Evolutionary conservation across 495 filamentous ascomycete genomes (phyloP).

Genomic region (Penicillium subrubescens): DNA sequence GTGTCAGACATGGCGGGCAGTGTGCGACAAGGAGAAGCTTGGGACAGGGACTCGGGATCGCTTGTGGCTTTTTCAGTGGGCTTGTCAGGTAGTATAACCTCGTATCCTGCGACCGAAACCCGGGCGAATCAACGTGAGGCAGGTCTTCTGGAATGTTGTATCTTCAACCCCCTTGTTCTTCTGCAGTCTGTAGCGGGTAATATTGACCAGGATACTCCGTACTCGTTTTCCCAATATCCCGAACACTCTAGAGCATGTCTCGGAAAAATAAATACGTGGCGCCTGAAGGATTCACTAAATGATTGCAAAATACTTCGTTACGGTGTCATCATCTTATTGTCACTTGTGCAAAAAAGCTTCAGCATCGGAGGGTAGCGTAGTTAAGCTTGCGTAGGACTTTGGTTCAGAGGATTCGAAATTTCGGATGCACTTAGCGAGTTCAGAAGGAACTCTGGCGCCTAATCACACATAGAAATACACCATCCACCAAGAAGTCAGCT

Average conservation of each 20-base stretch:
- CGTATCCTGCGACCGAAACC: not conserved
- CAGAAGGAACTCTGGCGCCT: not conserved
- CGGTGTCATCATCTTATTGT: not conserved
- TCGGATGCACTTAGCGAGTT: not conserved
- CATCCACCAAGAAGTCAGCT: not conserved
- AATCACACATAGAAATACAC: not conserved
- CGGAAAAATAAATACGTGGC: not conserved
- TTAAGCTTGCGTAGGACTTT: not conserved
- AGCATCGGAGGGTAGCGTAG: not conserved
- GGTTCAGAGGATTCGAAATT: slow-evolving; percentile 1
- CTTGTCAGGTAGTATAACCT: not conserved
- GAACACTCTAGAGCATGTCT: not conserved
- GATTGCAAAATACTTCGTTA: not conserved
- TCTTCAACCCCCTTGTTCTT: not conserved
- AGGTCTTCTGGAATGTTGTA: not conserved
- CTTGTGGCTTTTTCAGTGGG: not conserved
- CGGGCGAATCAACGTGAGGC: not conserved
- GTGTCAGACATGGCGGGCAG: slow-evolving; percentile 20
- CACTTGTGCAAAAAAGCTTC: not conserved
- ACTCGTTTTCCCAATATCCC: not conserved
- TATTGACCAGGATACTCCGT: not conserved
- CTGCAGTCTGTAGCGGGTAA: not conserved
- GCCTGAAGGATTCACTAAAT: not conserved
- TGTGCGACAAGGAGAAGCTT: not conserved
- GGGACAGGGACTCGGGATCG: not conserved